Evolutionary conservation across 805 yeast genomes (phyloP), one percentile per base, ranked within the genome.

Genomic region (Limtongozyma cylindracea): DNA sequence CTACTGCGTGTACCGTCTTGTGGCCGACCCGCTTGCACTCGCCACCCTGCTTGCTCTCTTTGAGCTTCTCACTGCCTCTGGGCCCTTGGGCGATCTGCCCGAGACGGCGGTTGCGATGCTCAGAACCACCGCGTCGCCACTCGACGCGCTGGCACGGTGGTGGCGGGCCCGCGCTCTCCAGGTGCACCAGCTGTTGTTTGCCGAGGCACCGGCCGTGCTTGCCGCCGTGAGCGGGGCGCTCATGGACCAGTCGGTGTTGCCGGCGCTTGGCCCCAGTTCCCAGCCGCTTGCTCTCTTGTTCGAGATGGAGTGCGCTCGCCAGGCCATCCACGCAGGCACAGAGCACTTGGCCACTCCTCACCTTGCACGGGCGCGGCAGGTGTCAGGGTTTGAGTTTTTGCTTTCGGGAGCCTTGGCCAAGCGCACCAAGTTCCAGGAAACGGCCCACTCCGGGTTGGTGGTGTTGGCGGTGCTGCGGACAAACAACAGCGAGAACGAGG

Each of bases 371-470:
- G 76, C 68, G 2, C 57, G 62, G 20, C 54, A 57, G 9, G 37
- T 70, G 8, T 63, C 80, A 0, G 57, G 62, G 2, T 53, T 78
- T 21, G 47, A 59, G 22, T 59, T 69, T 30, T 59, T 69, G 1
- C 45, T 84, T 20, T 73, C 95, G 1, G 96, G 96, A 31, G 74
- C 88, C 25, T 67, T 67, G 32, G 94, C 93, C 7, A 71, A 67
- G 38, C 56, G 88, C 37, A 84, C 96, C 4, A 74, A 74, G 40
- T 76, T 51, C 39, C 96, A 84, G 45, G 55, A 56, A 21, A 55
- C 51, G 16, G 62, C 68, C n/a, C 60, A 70, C 13, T 60, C 93
- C 1, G 64, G 77, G 18, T 56, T 84, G 27, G 58, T 82, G 10
- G 61, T 78, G 13, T 44, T 84, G 11, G 96, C 96, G 2, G 57